Evolutionary conservation across 2,329 filamentous ascomycete species (phyloP), one percentile per base, ranked within the genome.

Genomic region (Acephala macrosclerotiorum): DNA sequence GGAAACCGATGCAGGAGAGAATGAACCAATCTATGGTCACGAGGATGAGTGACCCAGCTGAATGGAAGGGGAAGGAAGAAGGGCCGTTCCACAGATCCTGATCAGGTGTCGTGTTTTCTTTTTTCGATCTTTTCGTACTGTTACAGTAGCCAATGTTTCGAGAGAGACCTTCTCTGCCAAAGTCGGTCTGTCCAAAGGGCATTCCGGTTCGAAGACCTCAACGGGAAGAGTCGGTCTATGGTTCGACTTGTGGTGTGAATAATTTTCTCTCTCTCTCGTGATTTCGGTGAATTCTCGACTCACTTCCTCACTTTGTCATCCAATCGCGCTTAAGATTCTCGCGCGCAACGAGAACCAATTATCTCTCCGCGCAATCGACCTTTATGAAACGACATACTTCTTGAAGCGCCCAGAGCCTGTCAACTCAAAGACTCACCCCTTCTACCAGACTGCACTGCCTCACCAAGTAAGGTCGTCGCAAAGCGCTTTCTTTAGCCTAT

Each of bases 391-490:
- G 53, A 60, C 60, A 56, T 49, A 26, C 49, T 49, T 59, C 59
- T 56, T 63, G 57, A 66, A 64, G 57, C 65, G 67, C 66, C 65
- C 53, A 63, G 66, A 69, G 60, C 73, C 71, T 72, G 67, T 74
- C 68, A 38, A 63, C 70, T 38, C 36, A 58, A 53, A 65, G 61
- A 65, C 36, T 55, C 69, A 65, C 29, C 35, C 20, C 33, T n/a
- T 40, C 26, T 25, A 57, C 65, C 69, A 71, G 63, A 71, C 70
- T 64, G 66, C 71, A 70, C 71, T 64, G 65, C 72, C 72, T 66
- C 72, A 69, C 62, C 67, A 65, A 63, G 14, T 49, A 53, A 63
- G 64, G 47, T 38, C 64, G 25, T 55, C 49, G 45, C 60, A 66
- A 67, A 68, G 66, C 66, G 63, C 67, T 40, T 42, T 35, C 49